A percentile compares a stretch with the other conserved stretches of the same genome.
Evolutionary conservation across 2,329 filamentous ascomycete species (phyloP).

Genomic region (Ophiostoma perfectum): DNA sequence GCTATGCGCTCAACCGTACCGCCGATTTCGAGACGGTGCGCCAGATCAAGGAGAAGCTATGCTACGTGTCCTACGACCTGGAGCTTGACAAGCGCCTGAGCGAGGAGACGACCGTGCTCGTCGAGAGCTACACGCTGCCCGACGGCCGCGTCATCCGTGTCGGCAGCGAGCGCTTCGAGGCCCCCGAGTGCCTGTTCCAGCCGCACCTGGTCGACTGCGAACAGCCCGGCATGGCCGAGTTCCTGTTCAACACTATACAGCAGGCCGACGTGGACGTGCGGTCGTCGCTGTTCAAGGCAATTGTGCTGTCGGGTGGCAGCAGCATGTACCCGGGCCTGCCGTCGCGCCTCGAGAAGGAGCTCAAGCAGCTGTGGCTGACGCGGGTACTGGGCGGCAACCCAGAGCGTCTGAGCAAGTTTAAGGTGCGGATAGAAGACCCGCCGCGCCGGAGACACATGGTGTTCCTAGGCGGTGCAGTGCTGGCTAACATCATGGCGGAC

Average conservation of each 20-base stretch:
- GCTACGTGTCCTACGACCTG: constrained; percentile 97
- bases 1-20: constrained; percentile 94
- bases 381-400: constrained; percentile 85
- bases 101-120: constrained; percentile 94
- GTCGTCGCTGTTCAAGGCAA: constrained; percentile 90
- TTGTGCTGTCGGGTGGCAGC: constrained; percentile 91
- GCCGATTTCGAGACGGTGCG: constrained; percentile 98
- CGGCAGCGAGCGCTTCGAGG: constrained; percentile 95
- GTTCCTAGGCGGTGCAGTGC: constrained; percentile 89
- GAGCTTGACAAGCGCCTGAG: constrained; percentile 92
- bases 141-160: constrained; percentile 95
- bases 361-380: constrained; percentile 98
- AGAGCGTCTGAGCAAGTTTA: constrained; percentile 95
- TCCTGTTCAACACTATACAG: constrained; percentile 98
- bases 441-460: constrained; percentile 97
- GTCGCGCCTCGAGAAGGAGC: constrained; percentile 91
- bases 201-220: constrained; percentile 97
- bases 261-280: constrained; percentile 91
- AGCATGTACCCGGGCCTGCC: constrained; percentile 99
- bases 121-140: constrained; percentile 95
- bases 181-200: constrained; percentile 96
- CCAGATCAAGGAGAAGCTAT: constrained; percentile 99
- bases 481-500: constrained; percentile 98
- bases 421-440: constrained; percentile 97
- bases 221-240: constrained; percentile 92